Conservation (phyloP, 1,284 basidiomycete genomes). For the Austroboletus rostrupii region DNA sequence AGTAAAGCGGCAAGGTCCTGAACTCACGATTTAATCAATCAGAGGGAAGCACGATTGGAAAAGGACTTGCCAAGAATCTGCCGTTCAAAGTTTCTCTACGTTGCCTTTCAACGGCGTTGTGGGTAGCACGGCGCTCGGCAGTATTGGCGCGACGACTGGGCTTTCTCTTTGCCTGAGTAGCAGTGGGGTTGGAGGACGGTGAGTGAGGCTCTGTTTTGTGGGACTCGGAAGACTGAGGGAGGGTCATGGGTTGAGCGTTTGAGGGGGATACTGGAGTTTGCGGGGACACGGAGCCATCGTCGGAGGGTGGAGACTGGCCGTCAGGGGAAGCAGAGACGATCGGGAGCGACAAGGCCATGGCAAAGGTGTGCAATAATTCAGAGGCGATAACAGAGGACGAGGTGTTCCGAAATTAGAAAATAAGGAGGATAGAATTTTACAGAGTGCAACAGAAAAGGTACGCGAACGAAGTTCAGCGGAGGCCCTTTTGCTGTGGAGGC, state of each 20-base stretch:
- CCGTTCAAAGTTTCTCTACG: constrained; percentile 88
- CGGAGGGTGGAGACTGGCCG: constrained; percentile 39
- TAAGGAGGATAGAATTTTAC: constrained; percentile 18
- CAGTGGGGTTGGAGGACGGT: constrained; percentile 12
- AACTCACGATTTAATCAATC: constrained; percentile 18
- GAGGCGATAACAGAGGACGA: constrained; percentile 4
- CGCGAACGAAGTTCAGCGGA: constrained; percentile 61
- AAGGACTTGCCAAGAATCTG: constrained; percentile 70
- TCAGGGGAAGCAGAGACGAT: constrained; percentile 41
- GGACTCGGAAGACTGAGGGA: constrained; percentile 25
- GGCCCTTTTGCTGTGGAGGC: constrained; percentile 31
- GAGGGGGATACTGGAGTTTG: constrained; percentile 48
- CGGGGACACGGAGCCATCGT: constrained; percentile 46
- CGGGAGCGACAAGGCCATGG: constrained; percentile 57
- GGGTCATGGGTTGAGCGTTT: constrained; percentile 34
- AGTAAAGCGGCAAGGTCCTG: constrained; percentile 86
- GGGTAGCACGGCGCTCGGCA: constrained; percentile 88
- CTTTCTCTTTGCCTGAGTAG: constrained; percentile 60
- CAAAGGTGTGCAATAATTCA: constrained; percentile 16
- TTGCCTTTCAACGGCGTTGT: constrained; percentile 92
- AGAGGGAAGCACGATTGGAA: constrained; percentile 9
- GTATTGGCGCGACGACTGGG: constrained; percentile 83
- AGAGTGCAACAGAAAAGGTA: constrained; percentile 26
- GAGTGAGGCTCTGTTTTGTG: constrained; percentile 22
- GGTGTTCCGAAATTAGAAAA: constrained; percentile 16